Conservation (phyloP, 768 basidiomycete genomes). For the Boletus eberwhitei region DNA sequence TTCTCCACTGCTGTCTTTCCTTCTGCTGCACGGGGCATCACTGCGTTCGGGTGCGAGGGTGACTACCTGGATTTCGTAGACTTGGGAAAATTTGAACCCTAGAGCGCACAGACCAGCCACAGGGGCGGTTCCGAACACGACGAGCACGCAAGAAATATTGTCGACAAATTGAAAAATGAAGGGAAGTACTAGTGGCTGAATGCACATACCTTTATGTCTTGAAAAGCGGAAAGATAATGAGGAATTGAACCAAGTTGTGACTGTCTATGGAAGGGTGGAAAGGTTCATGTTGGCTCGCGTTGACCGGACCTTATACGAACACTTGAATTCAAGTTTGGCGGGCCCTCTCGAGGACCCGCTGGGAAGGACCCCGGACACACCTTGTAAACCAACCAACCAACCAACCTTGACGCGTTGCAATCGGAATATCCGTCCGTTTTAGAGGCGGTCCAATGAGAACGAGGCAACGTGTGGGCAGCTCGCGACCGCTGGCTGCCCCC, state of each 20-base stretch:
- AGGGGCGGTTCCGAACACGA: constrained; percentile 25
- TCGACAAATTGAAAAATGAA: constrained; percentile 6
- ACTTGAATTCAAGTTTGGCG: constrained; percentile 25
- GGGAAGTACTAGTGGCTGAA: background rate
- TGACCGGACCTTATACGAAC: constrained; percentile 59
- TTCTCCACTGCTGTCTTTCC: constrained; percentile 43
- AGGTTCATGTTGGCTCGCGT: constrained; percentile 49
- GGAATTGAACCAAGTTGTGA: constrained; percentile 27
- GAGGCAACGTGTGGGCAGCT: constrained; percentile 8
- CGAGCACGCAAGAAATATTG: background rate
- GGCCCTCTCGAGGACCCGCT: constrained; percentile 19
- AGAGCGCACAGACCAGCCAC: constrained; percentile 29
- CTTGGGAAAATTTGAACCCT: constrained; percentile 15
- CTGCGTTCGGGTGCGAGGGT: constrained; percentile 7
- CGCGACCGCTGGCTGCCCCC: background rate
- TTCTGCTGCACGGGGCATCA: constrained; percentile 42
- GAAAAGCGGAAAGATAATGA: constrained; percentile 6
- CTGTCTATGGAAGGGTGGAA: constrained; percentile 40
- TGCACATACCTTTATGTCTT: constrained; percentile 12
- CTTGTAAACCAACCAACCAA: background rate
- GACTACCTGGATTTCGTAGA: constrained; percentile 11
- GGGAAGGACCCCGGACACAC: constrained; percentile 30
- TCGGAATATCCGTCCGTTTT: constrained; percentile 1
- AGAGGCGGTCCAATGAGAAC: background rate
- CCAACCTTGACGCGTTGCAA: background rate